Percentiles rank a stretch among this genome's conserved stretches.
Evolutionary conservation across 1,284 basidiomycete genomes (phyloP).

Genomic region (Apiotrichum akiyoshidainum): DNA sequence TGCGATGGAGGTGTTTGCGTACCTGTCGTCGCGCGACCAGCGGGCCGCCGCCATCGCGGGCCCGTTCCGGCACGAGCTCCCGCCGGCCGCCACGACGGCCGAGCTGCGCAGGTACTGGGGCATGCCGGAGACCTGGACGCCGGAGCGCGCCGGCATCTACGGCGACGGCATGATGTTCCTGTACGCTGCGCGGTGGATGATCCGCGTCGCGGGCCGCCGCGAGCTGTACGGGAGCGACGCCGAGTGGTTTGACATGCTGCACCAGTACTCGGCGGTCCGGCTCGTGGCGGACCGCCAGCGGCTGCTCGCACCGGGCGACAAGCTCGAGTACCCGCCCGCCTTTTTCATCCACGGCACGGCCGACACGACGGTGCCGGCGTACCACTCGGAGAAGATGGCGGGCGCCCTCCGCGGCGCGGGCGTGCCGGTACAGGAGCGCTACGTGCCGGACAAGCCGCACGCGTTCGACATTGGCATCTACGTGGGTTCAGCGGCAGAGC

Average conservation of each 20-base stretch:
- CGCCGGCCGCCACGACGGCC: slow-evolving; percentile 4
- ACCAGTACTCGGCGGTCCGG: neutral
- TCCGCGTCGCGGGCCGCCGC: slow-evolving; percentile 18
- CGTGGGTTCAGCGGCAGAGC: slow-evolving; percentile 16
- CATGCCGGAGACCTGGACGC: neutral
- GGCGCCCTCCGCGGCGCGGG: slow-evolving; percentile 18
- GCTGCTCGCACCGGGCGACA: neutral
- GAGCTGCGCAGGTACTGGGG: slow-evolving; percentile 9
- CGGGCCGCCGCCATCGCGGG: slow-evolving; percentile 13
- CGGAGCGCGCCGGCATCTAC: neutral
- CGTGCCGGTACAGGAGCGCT: slow-evolving; percentile 18
- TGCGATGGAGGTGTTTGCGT: neutral
- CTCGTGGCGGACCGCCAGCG: neutral
- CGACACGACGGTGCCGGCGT: slow-evolving; percentile 25
- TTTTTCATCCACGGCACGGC: slow-evolving; percentile 31
- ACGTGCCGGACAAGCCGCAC: slow-evolving; percentile 23
- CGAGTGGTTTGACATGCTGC: slow-evolving; percentile 11
- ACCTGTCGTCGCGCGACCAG: slow-evolving; percentile 12
- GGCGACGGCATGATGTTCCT: slow-evolving; percentile 7
- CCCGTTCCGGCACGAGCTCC: slow-evolving; percentile 14
- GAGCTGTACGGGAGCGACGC: slow-evolving; percentile 15
- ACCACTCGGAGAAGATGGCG: slow-evolving; percentile 22
- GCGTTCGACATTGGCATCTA: slow-evolving; percentile 25
- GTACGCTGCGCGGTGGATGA: slow-evolving; percentile 4
- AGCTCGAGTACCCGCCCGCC: slow-evolving; percentile 22